Base-by-base conservation (phyloP, 192 early-diverging fungal genomes). In the Glomus cerebriforme region DNA sequence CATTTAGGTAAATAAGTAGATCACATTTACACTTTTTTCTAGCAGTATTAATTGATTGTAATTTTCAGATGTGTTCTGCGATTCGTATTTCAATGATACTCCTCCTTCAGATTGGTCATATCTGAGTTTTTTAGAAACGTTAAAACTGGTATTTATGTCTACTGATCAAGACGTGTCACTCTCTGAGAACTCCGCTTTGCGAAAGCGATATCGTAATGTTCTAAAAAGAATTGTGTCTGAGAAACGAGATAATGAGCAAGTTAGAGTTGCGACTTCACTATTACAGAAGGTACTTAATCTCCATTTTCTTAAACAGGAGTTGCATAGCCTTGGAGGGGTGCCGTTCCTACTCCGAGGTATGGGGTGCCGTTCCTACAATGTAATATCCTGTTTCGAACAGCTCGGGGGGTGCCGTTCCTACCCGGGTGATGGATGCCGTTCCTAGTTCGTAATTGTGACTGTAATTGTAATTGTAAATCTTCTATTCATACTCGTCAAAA, bases 261-360 rank as follows among this genome's bases (percentile, higher is more conserved):
- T 0, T 32, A 65, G 13, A 65, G 63, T 65, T 29, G 10, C 1
- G 63, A 32, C 29, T 65, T 65, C 29, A 65, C 10, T 65, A 15
- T 65, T 65, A 65, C 63, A 65, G 63, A 31, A 6, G 29, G 63
- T 65, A 65, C 7, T 15, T 65, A 32, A 65, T 29, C 27, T 65
- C 29, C 29, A 32, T 10, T 65, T 65, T 65, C 63, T 65, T 24
- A 65, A 29, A 13, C 63, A 29, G 63, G 63, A 65, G 31, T 32
- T 65, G 63, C 6, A 65, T 26, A 65, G 13, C 26, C 31, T 65
- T 65, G 63, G 63, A 65, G n/a, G 63, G 63, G 63, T 65, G 63
- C 27, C 29, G 63, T 65, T 65, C 63, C 63, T 65, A 65, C 63
- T 32, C n/a, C n/a, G n/a, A n/a, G n/a, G n/a, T n/a, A n/a, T n/a